Conservation (phyloP, 73 alveolate species). For the Urostyla sp. region DNA sequence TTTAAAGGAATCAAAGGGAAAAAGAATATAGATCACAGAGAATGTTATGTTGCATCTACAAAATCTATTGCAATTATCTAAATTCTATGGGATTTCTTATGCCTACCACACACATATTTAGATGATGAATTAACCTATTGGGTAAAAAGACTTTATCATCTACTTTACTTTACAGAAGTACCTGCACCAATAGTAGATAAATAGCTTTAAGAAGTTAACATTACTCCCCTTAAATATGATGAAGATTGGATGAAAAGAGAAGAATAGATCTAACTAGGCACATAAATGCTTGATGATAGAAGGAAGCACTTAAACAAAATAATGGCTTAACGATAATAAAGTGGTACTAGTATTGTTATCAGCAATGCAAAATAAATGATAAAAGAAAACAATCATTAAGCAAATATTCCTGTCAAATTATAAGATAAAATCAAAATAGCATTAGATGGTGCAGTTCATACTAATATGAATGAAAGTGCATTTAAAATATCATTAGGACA, state of each 20-base stretch:
- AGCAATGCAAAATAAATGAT: constrained; percentile 22
- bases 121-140: constrained; percentile 1
- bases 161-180: not conserved
- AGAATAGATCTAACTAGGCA: not conserved
- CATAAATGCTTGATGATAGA: constrained; percentile 4
- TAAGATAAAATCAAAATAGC: no score
- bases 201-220: not conserved
- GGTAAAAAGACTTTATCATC: constrained; percentile 21
- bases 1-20: no score
- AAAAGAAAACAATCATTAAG: no score
- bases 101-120: constrained; percentile 3
- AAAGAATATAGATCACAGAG: constrained; percentile 31
- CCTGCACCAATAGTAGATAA: constrained; percentile 21
- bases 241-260: constrained; percentile 24
- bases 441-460: no score
- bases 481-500: no score
- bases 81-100: constrained; percentile 4
- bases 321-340: not conserved
- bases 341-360: not conserved
- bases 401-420: no score
- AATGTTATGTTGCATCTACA: not conserved
- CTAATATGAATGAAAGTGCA: no score
- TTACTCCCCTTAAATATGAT: constrained; percentile 4
- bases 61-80: not conserved
- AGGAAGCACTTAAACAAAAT: constrained; percentile 17